phyloP scores from a whole-genome alignment of 345 rosid genomes.

The Mercurialis annua region DNA sequence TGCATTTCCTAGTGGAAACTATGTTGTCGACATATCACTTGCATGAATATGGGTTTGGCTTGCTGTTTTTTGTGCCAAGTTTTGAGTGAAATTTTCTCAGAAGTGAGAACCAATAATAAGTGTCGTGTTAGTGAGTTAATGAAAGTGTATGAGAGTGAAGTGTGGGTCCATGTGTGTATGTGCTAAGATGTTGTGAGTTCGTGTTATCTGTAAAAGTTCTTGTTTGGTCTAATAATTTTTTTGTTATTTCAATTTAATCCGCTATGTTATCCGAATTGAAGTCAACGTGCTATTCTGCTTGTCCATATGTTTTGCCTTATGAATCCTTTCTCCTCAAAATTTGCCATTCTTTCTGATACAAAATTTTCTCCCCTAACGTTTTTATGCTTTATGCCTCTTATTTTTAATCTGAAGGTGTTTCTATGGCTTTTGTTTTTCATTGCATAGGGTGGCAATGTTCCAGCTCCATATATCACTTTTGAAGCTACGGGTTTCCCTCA shows the following conservation, averaged over 20 bases:
- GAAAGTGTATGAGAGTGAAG: too few species aligned
- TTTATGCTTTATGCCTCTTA: constrained; percentile 9
- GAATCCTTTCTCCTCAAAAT: not conserved
- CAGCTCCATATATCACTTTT: constrained; percentile 91
- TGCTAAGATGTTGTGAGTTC: too few species aligned
- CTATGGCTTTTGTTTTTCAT: constrained; percentile 15
- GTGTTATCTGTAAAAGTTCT: too few species aligned
- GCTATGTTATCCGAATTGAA: not conserved
- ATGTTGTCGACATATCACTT: too few species aligned
- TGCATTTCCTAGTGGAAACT: too few species aligned
- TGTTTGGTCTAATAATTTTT: too few species aligned
- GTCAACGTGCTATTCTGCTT: not conserved
- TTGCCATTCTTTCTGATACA: not conserved
- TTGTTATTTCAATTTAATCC: not conserved
- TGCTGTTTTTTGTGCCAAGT: too few species aligned
- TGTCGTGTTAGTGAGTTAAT: too few species aligned
- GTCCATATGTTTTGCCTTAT: not conserved
- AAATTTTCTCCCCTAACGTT: not conserved
- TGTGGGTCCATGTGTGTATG: too few species aligned
- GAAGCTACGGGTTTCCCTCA: constrained; percentile 88
- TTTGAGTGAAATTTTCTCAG: not conserved
- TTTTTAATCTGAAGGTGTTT: constrained; percentile 1
- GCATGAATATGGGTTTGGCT: too few species aligned
- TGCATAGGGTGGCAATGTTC: constrained; percentile 83
- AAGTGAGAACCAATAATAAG: not conserved